phyloP scores from a whole-genome alignment of 257 asterid genomes.

The Salvia rosmarinus region DNA sequence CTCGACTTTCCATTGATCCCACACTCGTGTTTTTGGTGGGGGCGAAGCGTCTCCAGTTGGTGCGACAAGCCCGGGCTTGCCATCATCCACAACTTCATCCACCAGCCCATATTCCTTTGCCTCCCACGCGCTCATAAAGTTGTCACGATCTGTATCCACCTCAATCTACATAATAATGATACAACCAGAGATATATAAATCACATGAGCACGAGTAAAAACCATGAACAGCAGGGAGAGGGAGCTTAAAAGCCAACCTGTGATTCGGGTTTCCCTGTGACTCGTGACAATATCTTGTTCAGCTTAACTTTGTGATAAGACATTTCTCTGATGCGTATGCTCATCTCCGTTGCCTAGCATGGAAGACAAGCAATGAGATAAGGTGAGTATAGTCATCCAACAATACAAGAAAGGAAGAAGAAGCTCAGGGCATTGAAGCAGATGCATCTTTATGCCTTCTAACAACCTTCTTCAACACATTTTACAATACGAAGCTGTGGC shows the following conservation, averaged over 20 bases:
- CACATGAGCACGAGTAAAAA: not conserved
- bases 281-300: conserved; percentile 87
- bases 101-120: conserved; percentile 89
- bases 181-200: not conserved
- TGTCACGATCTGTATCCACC: conserved; percentile 76
- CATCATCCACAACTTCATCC: conserved; percentile 90
- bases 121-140: conserved; percentile 94
- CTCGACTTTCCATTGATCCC: conserved; percentile 70
- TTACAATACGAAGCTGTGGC: not conserved
- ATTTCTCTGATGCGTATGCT: conserved; percentile 81
- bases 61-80: conserved; percentile 91
- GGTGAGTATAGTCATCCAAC: not conserved
- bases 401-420: not conserved
- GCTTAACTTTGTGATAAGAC: conserved; percentile 76
- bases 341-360: conserved; percentile 77
- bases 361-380: conserved; percentile 15
- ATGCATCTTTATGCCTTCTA: not conserved
- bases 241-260: conserved; percentile 52
- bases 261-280: conserved; percentile 79
- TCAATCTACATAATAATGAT: conserved; percentile 59
- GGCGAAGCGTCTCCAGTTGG: conserved; percentile 64
- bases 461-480: not conserved
- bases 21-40: conserved; percentile 78
- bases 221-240: not conserved
- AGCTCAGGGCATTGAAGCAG: not conserved